Conservation (phyloP, 2,329 filamentous ascomycete species). For the Periconia digitata region DNA sequence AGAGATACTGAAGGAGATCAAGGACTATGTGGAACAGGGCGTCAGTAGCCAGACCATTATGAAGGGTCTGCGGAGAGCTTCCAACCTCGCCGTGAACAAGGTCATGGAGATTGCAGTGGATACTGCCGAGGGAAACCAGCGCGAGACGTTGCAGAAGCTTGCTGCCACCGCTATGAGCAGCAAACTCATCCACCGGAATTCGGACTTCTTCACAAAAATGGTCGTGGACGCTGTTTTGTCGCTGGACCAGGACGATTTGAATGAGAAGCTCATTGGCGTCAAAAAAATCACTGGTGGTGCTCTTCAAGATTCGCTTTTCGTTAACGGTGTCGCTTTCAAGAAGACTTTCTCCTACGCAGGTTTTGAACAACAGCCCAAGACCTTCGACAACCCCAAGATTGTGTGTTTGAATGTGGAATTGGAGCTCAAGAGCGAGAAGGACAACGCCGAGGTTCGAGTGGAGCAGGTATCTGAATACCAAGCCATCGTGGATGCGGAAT, state of each 20-base stretch:
- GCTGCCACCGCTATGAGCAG: slow-evolving; percentile 98
- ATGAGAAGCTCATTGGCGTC: slow-evolving; percentile 96
- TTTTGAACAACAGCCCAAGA: slow-evolving; percentile 98
- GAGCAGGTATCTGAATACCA: slow-evolving; percentile 99
- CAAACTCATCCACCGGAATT: slow-evolving; percentile 98
- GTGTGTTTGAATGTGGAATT: slow-evolving; percentile 97
- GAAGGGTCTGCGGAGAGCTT: slow-evolving; percentile 89
- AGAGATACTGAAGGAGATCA: slow-evolving; percentile 95
- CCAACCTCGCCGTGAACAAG: slow-evolving; percentile 93
- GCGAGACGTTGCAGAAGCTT: slow-evolving; percentile 85
- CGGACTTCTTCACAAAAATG: slow-evolving; percentile 96
- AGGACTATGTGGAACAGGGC: slow-evolving; percentile 93
- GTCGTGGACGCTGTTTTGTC: slow-evolving; percentile 95
- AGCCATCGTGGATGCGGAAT: slow-evolving; percentile 97
- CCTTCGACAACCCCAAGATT: slow-evolving; percentile 91
- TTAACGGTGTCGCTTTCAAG: slow-evolving; percentile 98
- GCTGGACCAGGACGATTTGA: slow-evolving; percentile 93
- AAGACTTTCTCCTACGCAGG: slow-evolving; percentile 99
- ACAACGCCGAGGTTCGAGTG: slow-evolving; percentile 96
- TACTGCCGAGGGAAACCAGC: slow-evolving; percentile 78
- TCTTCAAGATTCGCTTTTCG: slow-evolving; percentile 92
- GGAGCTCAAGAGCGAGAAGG: slow-evolving; percentile 98
- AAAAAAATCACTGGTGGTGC: slow-evolving; percentile 98
- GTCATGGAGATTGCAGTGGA: slow-evolving; percentile 95
- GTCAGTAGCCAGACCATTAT: slow-evolving; percentile 97